Base-by-base conservation (phyloP, 2,329 filamentous ascomycete genomes). In the Paecilomyces dactylethromorphus region DNA sequence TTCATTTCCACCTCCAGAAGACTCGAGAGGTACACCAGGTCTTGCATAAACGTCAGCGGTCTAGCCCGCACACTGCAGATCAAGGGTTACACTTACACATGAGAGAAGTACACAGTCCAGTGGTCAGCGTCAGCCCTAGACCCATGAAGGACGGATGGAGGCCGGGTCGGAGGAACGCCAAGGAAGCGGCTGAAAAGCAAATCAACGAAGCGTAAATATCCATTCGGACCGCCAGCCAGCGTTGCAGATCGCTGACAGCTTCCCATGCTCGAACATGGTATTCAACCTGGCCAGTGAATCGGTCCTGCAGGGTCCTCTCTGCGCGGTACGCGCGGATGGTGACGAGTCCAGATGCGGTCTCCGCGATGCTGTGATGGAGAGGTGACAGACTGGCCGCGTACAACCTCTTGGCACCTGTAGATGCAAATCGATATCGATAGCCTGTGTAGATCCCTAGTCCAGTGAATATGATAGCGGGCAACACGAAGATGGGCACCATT, bases 1-100 rank as follows among this genome's bases (percentile, higher is more conserved):
- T 90, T 90, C 86, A 91, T 90, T 68, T 88, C 84, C 2, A 90
- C 77, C 70, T 91, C 88, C 24, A 89, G 45, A 26, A 60, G 58
- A 45, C 58, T 60, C 18, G 58, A 60, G 12, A 60, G 58, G 53
- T 60, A 60, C 5, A 60, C 58, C 24, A 60, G 53, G 45, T 60
- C 58, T 60, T 39, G 8, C 15, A 18, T 7, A 7, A 15, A 26
- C 21, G 31, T 57, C 39, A 57, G 56, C 13, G 18, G 21, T 31
- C n/a, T 22, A 4, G 4, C 18, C 15, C 11, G 10, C 18, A 13
- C 15, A 3, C 13, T 7, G 15, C 26, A 15, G 13, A 8, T 15
- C 8, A 3, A 32, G 15, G 13, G 35, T n/a, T 15, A 15, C 7
- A 53, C 58, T 55, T 45, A 60, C 58, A 60, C 10, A 60, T 56